Base-by-base conservation (phyloP, 345 rosid species). In the Eucalyptus sp. region DNA sequence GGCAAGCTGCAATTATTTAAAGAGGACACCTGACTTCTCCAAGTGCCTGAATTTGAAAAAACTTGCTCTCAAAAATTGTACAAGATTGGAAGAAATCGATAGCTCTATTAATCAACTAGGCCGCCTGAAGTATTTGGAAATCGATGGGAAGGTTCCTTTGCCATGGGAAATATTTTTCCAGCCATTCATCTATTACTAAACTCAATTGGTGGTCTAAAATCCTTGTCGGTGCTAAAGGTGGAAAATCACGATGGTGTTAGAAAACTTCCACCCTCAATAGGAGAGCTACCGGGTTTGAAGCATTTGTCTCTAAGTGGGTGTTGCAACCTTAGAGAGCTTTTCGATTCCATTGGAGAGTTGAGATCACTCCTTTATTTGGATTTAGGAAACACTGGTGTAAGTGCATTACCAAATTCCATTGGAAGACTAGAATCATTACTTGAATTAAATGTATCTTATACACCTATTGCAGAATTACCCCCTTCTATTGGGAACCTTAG, bases 121-220 rank as follows among this genome's bases (percentile, higher is more conserved):
- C 4, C 54, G 0, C 54, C 0, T 51, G 4, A 51, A 51, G 54
- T 51, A 51, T 50, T 50, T 50, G 52, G 52, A 50, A 15, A 50
- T 50, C 7, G 7, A 50, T 10, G 18, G 50, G 22, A 17, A 4
- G 6, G 11, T 10, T 81, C 29, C 7, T 18, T 1, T 18, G 18
- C 0, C 1, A 1, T 4, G 8, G 25, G 4, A 54, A 54, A 54
- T 20, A 54, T 20, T 18, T 52, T 20, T 20, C 58, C 25, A 52
- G 18, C 7, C 0, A 0, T 10, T 22, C 41, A 1, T 43, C 17
- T 10, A 10, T 58, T 25, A 58, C n/a, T 3, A 58, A 0, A 58
- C 64, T 58, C 64, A 58, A 58, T 58, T 25, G 64, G n/a, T 58
- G 0, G 0, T 24, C 0, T 58, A 14, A 58, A 58, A 58, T 58